A percentile compares a stretch with the other conserved stretches of the same genome.
These are phyloP conservation scores for Lachancea thermotolerans DNA, from an alignment of 805 yeast genomes.

Conservation along the genomic window DNA sequence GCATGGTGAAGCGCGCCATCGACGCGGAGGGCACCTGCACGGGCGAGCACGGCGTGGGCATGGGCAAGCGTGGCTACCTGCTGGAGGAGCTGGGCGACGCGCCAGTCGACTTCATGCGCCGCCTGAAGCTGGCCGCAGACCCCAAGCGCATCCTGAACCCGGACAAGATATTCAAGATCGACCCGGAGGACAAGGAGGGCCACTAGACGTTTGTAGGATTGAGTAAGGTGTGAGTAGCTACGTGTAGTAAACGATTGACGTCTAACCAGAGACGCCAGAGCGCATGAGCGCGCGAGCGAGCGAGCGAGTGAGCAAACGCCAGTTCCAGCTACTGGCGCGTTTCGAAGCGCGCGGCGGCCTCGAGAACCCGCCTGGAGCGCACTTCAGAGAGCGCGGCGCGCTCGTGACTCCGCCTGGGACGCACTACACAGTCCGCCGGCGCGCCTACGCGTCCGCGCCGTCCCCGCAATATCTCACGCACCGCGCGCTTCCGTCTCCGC, in stretches of 20 bases:
- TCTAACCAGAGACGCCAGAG: not conserved
- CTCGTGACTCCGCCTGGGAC: too few relatives aligned
- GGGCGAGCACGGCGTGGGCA: slow-evolving; percentile 85
- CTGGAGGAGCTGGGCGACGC: slow-evolving; percentile 59
- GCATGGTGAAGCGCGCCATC: slow-evolving; percentile 61
- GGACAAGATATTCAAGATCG: slow-evolving; percentile 68
- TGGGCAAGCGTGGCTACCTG: slow-evolving; percentile 61
- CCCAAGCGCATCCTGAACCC: slow-evolving; percentile 71
- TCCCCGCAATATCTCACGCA: too few relatives aligned
- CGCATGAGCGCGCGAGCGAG: too few relatives aligned
- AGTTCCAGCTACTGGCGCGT: too few relatives aligned
- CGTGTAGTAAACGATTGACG: not conserved
- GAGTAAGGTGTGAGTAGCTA: too few relatives aligned
- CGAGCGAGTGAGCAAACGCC: too few relatives aligned
- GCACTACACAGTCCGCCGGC: too few relatives aligned
- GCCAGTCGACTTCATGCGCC: slow-evolving; percentile 67
- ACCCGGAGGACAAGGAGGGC: slow-evolving; percentile 37
- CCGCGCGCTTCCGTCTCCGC: not conserved
- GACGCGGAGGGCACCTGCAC: slow-evolving; percentile 75
- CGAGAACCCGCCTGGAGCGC: too few relatives aligned
- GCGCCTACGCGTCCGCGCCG: too few relatives aligned
- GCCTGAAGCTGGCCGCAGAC: slow-evolving; percentile 63
- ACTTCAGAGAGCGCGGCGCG: too few relatives aligned
- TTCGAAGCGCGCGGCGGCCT: too few relatives aligned
- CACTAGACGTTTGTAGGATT: not conserved